These are phyloP conservation scores for Hibiscus syriacus DNA, from an alignment of 345 rosid genomes.

Conservation along the genomic window DNA sequence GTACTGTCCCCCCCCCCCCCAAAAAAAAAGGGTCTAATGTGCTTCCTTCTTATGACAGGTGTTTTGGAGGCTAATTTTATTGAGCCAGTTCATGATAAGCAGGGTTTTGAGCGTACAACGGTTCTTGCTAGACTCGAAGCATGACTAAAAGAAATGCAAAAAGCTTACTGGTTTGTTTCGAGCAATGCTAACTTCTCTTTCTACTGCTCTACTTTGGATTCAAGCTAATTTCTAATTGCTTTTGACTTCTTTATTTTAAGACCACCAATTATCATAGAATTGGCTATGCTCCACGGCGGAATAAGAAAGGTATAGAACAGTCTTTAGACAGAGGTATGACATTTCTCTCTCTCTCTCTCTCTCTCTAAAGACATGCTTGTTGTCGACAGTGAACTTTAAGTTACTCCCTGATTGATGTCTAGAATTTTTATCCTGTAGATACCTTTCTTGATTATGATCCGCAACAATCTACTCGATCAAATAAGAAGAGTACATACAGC, in stretches of 20 bases:
- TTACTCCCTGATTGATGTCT: slow-evolving; percentile 6
- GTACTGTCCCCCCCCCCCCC: background rate
- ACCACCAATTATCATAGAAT: slow-evolving; percentile 53
- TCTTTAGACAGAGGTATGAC: slow-evolving; percentile 37
- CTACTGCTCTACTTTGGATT: background rate
- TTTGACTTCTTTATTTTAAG: slow-evolving; percentile 33
- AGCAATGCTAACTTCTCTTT: background rate
- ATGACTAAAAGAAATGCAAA: slow-evolving; percentile 74
- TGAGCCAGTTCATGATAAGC: slow-evolving; percentile 98
- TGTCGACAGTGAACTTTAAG: background rate
- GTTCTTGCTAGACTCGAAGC: slow-evolving; percentile 84
- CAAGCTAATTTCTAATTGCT: background rate
- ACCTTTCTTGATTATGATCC: slow-evolving; percentile 35
- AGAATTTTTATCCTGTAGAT: slow-evolving; percentile 23
- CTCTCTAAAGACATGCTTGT: background rate
- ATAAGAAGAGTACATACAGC: background rate
- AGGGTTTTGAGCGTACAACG: slow-evolving; percentile 90
- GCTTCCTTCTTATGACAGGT: slow-evolving; percentile 37
- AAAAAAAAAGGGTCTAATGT: background rate
- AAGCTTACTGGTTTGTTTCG: slow-evolving; percentile 62
- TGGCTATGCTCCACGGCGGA: slow-evolving; percentile 67
- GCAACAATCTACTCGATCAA: slow-evolving; percentile 19
- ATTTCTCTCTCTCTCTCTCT: background rate
- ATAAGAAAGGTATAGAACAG: slow-evolving; percentile 26
- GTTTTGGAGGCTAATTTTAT: slow-evolving; percentile 93